Percentiles rank a stretch among this genome's conserved stretches.
Conservation (phyloP, 2,329 filamentous ascomycete genomes). For the Sphaerostilbella broomeana region DNA sequence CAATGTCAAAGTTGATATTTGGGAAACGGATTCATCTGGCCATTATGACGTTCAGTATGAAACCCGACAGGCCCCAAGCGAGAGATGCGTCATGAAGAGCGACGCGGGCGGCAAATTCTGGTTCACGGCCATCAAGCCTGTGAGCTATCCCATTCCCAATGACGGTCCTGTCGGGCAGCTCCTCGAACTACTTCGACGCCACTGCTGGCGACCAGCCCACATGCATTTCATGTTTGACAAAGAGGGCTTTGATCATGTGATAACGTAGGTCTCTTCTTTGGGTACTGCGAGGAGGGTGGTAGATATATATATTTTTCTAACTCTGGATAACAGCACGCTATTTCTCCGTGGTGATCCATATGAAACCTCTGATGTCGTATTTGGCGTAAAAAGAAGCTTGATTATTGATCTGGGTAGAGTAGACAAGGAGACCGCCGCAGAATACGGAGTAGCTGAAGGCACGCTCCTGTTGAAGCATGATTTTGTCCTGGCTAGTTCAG, state of each 20-base stretch:
- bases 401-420: slow-evolving; percentile 56
- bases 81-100: slow-evolving; percentile 24
- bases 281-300: too few species aligned
- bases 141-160: slow-evolving; percentile 77
- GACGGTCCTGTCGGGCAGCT: slow-evolving; percentile 78
- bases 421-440: slow-evolving; percentile 42
- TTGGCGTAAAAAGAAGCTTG: slow-evolving; percentile 77
- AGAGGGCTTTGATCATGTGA: slow-evolving; percentile 68
- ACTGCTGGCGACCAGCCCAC: slow-evolving; percentile 70
- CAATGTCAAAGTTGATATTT: slow-evolving; percentile 65
- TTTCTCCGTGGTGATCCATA: slow-evolving; percentile 75
- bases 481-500: slow-evolving; percentile 54
- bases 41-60: slow-evolving; percentile 71
- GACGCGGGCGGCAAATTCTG: slow-evolving; percentile 44
- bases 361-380: slow-evolving; percentile 77
- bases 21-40: slow-evolving; percentile 70
- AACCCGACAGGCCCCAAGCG: slow-evolving; percentile 38
- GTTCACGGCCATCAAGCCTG: slow-evolving; percentile 79
- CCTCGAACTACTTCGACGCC: slow-evolving; percentile 58
- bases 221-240: slow-evolving; percentile 89
- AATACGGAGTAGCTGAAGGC: slow-evolving; percentile 59
- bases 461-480: slow-evolving; percentile 61
- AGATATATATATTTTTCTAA: not conserved
- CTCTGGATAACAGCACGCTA: slow-evolving; percentile 49
- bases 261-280: slow-evolving; percentile 57